Evolutionary conservation across 1,284 basidiomycete genomes (phyloP), one percentile per base, ranked within the genome.

Genomic region (Blastosporella zonata): DNA sequence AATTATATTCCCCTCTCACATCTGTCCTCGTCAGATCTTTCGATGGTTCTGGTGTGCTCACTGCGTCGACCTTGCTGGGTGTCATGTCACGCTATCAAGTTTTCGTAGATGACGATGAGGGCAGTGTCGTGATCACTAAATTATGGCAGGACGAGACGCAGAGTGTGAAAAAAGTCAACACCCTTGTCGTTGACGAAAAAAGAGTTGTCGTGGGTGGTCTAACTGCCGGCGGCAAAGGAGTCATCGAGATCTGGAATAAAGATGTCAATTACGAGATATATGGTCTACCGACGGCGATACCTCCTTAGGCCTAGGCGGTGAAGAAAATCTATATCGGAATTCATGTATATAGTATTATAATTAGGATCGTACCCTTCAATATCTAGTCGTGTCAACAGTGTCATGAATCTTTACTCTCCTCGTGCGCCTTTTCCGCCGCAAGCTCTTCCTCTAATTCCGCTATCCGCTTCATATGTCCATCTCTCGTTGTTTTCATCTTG

Each of bases 41-140:
- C 56, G 61, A 70, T 12, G 68, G 67, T 12, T 54, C 73, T 1
- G 68, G 68, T 17, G 67, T 63, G 23, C 57, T 89, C 38, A 59
- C 79, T 10, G 64, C 74, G 17, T 84, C 79, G 35, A 83, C 85
- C 2, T 65, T 89, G 17, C 68, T 84, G 18, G 87, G 87, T 3
- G 70, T 62, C 8, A 55, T 89, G 9, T 68, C 67, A 5, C 70
- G 73, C 39, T 77, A 79, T 57, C 64, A 65, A 20, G 58, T 86
- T 6, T 59, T 67, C 2, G 67, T 67, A 28, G 66, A 68, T 42
- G 60, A 61, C 7, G 55, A 60, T 15, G 59, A 63, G 33, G 64
- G 64, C 4, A 60, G 56, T 9, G 61, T 73, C 7, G 60, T 64
- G 10, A 52, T 81, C 10, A 65, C 71, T 37, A 64, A 71, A 27